phyloP scores from a whole-genome alignment of 768 basidiomycete species.

The Kwoniella sp. region DNA sequence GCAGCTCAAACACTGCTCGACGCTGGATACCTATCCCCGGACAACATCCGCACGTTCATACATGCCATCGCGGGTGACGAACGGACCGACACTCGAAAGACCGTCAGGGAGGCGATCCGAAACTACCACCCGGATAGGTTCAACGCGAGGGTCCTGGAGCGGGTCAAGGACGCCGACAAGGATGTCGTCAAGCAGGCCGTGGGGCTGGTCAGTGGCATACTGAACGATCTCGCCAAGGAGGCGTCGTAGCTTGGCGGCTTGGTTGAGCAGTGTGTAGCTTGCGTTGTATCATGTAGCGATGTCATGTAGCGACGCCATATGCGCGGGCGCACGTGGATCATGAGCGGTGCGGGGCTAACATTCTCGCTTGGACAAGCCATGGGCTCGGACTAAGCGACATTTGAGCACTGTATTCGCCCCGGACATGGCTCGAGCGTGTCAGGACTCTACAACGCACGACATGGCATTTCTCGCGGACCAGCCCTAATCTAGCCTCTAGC shows the following conservation, averaged over 20 bases:
- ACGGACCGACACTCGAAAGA: conserved; percentile 51
- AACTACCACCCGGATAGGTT: conserved; percentile 51
- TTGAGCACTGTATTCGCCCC: too few species aligned
- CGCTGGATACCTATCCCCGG: conserved; percentile 16
- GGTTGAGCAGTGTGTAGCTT: too few species aligned
- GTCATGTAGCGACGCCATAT: too few species aligned
- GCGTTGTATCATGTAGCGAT: too few species aligned
- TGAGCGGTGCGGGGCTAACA: too few species aligned
- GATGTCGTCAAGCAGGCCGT: conserved; percentile 47
- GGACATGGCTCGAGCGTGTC: too few species aligned
- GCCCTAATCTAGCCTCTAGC: too few species aligned
- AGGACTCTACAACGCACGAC: too few species aligned
- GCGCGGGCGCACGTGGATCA: too few species aligned
- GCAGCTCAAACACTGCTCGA: not conserved
- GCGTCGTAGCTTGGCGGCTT: conserved; percentile 1
- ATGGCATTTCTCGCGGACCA: too few species aligned
- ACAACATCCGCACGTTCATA: conserved; percentile 34
- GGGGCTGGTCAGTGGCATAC: conserved; percentile 36
- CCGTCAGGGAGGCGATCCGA: conserved; percentile 60
- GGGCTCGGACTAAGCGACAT: too few species aligned
- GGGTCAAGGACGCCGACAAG: conserved; percentile 37
- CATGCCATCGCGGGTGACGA: conserved; percentile 16
- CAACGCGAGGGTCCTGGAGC: conserved; percentile 31
- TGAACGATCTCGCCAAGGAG: conserved; percentile 42
- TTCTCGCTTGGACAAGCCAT: too few species aligned